Percentiles rank a stretch among this genome's conserved stretches.
Conservation (phyloP, 768 basidiomycete species). For the Mycena alexandri region DNA sequence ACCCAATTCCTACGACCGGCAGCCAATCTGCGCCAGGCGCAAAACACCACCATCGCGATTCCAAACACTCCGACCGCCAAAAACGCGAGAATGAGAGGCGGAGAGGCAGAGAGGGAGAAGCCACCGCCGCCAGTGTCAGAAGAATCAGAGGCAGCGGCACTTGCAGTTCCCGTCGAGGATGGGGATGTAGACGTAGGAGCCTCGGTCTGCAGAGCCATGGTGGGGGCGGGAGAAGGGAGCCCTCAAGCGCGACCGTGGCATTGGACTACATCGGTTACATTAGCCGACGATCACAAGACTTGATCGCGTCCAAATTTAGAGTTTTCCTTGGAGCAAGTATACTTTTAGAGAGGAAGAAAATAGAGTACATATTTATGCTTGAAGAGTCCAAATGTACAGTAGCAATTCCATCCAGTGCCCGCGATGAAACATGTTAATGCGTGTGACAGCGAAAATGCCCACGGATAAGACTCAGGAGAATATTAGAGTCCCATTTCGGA, state of each 20-base stretch:
- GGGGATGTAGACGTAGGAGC: not conserved
- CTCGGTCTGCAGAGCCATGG: conserved; percentile 28
- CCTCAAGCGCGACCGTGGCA: not conserved
- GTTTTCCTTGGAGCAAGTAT: too few species aligned
- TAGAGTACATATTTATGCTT: too few species aligned
- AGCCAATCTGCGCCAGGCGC: conserved; percentile 58
- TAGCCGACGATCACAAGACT: conserved; percentile 10
- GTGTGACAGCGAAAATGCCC: too few species aligned
- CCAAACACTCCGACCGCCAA: conserved; percentile 69
- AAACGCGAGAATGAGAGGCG: conserved; percentile 71
- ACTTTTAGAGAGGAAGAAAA: too few species aligned
- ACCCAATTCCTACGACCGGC: conserved; percentile 8
- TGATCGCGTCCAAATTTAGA: not conserved
- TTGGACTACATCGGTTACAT: not conserved
- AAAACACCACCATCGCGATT: conserved; percentile 60
- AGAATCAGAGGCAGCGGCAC: not conserved
- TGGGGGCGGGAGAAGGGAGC: not conserved
- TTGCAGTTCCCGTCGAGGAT: not conserved
- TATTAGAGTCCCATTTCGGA: too few species aligned
- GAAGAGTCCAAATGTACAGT: too few species aligned
- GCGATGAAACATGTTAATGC: too few species aligned
- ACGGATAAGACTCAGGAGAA: too few species aligned
- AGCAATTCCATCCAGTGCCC: too few species aligned
- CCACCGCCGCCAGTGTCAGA: not conserved
- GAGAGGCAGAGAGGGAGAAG: conserved; percentile 55